Evolutionary conservation across 2,329 filamentous ascomycete genomes (phyloP), one percentile per base, ranked within the genome.

Genomic region (Colletotrichum theobromicola): DNA sequence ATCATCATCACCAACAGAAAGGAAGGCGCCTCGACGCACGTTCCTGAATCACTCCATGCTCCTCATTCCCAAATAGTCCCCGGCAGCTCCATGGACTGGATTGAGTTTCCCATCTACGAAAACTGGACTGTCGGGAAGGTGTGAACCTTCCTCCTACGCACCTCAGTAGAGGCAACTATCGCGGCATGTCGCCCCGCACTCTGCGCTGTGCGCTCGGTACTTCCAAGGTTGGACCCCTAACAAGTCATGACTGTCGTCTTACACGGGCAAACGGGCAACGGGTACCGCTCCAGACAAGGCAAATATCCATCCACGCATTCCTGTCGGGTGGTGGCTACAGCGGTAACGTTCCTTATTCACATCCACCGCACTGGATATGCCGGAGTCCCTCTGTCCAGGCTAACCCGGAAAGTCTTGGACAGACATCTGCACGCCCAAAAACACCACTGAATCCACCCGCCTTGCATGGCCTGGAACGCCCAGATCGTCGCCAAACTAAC

Each of bases 181-280:
- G 57, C 64, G 57, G 55, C 58, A 58, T 62, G 42, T 42, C 55
- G 66, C 70, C 66, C 66, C 70, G 58, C 70, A 69, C 58, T 73
- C 67, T 60, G 37, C 37, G 58, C 66, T 16, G 53, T 34, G 46
- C 32, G 50, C 71, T 70, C 67, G 60, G 67, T 70, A 70, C 60
- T 42, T 32, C 30, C 55, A 58, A 32, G 24, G 55, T 30, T 18
- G 30, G 58, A 61, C 30, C 28, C 30, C 18, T 32, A 62, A 35
- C 16, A 62, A 42, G 60, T 32, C 28, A 24, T 21, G n/a, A 4
- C 7, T 9, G 21, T 62, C 58, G 30, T 32, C n/a, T 21, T 35
- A 34, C 32, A 37, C 58, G 32, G 58, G 30, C 34, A 50, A 32
- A 37, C 58, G 32, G 58, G 30, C 34, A 50, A 32, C 34, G 57